These are phyloP conservation scores for Circinella umbellata DNA, from an alignment of 371 early-diverging fungal genomes.

Conservation along the genomic window DNA sequence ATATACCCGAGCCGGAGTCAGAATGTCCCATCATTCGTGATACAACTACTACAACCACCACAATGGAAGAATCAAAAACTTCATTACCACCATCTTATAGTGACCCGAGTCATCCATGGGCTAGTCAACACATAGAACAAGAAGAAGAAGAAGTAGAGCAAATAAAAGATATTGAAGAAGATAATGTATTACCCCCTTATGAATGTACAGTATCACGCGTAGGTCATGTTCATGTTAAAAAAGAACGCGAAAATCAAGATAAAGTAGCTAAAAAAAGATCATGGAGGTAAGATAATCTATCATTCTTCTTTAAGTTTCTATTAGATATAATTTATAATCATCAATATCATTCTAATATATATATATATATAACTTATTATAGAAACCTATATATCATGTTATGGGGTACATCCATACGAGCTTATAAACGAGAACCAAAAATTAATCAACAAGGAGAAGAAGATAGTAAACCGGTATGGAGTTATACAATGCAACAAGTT, in stretches of 20 bases:
- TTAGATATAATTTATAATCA: no score
- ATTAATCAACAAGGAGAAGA: neutral
- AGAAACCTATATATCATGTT: constrained; percentile 19
- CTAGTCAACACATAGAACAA: neutral
- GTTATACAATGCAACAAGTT: constrained; percentile 42
- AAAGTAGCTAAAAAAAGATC: constrained; percentile 25
- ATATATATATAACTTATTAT: no score
- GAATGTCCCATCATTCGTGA: constrained; percentile 9
- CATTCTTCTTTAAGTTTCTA: no score
- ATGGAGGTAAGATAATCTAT: constrained; percentile 28
- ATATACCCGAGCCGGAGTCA: constrained; percentile 13
- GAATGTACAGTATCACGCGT: constrained; percentile 33
- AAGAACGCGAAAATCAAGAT: constrained; percentile 26
- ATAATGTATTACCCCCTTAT: constrained; percentile 27
- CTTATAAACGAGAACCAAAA: constrained; percentile 18
- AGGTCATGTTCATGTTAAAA: constrained; percentile 28
- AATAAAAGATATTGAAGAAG: constrained; percentile 17
- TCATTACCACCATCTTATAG: constrained; percentile 17
- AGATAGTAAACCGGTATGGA: constrained; percentile 32
- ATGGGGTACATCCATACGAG: constrained; percentile 27
- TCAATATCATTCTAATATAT: no score
- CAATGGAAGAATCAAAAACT: neutral
- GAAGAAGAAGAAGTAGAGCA: neutral
- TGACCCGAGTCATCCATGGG: constrained; percentile 26
- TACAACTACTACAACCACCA: constrained; percentile 2